phyloP scores from a whole-genome alignment of 2,329 filamentous ascomycete species.

The Ceratocystis diversiconidia region DNA sequence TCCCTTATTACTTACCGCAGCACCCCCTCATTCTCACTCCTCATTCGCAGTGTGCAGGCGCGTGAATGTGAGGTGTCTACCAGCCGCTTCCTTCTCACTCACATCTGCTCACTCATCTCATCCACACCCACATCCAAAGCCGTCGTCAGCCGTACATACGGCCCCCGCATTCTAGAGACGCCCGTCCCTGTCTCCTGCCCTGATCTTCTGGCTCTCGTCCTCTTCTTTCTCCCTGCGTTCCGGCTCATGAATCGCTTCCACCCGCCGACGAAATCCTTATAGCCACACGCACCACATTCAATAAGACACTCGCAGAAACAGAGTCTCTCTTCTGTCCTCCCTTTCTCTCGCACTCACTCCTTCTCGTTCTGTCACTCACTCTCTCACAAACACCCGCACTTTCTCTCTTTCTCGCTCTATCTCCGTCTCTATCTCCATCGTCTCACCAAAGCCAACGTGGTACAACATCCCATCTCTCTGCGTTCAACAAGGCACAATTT shows the following conservation, averaged over 20 bases:
- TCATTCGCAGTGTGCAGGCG: neutral
- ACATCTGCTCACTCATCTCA: neutral
- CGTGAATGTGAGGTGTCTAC: neutral
- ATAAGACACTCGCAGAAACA: neutral
- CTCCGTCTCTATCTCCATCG: neutral
- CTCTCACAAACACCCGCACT: neutral
- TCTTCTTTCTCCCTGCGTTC: neutral
- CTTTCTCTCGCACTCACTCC: neutral
- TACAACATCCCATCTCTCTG: neutral
- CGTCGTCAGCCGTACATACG: neutral
- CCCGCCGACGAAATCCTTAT: neutral
- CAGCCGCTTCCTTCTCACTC: neutral
- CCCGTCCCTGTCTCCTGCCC: neutral
- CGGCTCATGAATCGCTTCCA: slow-evolving; percentile 1
- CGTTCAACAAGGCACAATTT: neutral
- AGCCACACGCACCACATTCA: neutral
- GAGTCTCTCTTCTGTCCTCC: neutral
- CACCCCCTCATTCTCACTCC: slow-evolving; percentile 1
- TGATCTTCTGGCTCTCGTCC: neutral
- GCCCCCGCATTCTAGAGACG: neutral
- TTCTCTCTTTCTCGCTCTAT: neutral
- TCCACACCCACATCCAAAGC: neutral
- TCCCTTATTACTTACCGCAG: neutral
- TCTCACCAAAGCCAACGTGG: neutral
- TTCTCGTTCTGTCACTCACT: neutral